Evolutionary conservation across 164 flowering plant species (phyloP).

Genomic region (Malania oleifera): DNA sequence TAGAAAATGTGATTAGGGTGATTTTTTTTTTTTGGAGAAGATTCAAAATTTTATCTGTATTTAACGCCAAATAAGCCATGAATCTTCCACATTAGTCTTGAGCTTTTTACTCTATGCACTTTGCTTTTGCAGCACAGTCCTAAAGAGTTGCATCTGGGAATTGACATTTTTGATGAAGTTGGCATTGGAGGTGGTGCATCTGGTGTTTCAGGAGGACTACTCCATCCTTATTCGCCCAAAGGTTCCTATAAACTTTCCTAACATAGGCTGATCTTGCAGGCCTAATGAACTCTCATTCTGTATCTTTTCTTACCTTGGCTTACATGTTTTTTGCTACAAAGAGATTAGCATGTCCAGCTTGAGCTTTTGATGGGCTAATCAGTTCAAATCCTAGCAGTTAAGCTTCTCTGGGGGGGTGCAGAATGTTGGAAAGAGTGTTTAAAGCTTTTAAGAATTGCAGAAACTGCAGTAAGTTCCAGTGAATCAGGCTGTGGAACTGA

Average conservation of each 20-base stretch:
- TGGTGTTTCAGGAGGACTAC: constrained; percentile 91
- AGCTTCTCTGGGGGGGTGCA: constrained; percentile 79
- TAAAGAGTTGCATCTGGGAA: constrained; percentile 32
- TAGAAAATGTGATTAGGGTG: too few relatives aligned
- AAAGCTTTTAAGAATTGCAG: constrained; percentile 62
- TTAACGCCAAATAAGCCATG: too few relatives aligned
- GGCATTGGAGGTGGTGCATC: constrained; percentile 98
- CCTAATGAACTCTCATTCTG: not conserved
- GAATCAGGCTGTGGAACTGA: constrained; percentile 10
- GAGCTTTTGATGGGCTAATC: constrained; percentile 10
- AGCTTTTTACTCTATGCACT: not conserved
- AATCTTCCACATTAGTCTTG: too few relatives aligned
- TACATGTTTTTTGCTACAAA: not conserved
- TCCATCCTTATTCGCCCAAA: constrained; percentile 97
- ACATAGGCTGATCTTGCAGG: constrained; percentile 8
- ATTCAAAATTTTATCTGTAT: too few relatives aligned
- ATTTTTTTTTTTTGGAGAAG: too few relatives aligned
- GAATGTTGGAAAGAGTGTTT: constrained; percentile 84
- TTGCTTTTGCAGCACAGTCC: constrained; percentile 51
- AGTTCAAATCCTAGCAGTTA: constrained; percentile 43
- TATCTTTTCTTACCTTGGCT: not conserved
- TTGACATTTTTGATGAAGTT: constrained; percentile 80
- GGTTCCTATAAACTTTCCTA: constrained; percentile 32
- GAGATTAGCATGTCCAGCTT: constrained; percentile 6
- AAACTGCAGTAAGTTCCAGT: constrained; percentile 35